These are phyloP conservation scores for Naganishia friedmannii DNA, from an alignment of 768 basidiomycete genomes.

Conservation along the genomic window DNA sequence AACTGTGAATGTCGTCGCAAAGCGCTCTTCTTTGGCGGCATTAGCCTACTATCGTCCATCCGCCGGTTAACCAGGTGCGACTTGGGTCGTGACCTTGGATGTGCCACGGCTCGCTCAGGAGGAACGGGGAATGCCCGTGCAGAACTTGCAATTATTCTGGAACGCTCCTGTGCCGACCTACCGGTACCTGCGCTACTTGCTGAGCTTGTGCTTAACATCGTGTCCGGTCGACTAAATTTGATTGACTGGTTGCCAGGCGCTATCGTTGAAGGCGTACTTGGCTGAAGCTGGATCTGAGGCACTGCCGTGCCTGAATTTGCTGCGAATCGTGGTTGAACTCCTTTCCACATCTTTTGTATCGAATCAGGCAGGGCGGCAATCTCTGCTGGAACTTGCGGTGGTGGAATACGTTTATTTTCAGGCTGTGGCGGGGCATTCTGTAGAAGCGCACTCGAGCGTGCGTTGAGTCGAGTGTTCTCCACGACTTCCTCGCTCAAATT, in stretches of 20 bases:
- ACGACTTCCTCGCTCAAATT: slow-evolving; percentile 5
- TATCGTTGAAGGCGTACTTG: slow-evolving; percentile 13
- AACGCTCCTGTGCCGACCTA: background rate
- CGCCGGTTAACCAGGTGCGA: background rate
- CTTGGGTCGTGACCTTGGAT: background rate
- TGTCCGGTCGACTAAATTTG: slow-evolving; percentile 3
- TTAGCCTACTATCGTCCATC: slow-evolving; percentile 12
- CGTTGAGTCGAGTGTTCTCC: slow-evolving; percentile 17
- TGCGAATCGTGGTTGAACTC: slow-evolving; percentile 10
- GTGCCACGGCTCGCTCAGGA: background rate
- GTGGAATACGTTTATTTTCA: background rate
- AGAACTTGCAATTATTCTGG: background rate
- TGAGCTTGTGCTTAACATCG: slow-evolving; percentile 8
- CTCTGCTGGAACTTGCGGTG: slow-evolving; percentile 9
- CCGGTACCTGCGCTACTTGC: background rate
- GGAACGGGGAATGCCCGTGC: slow-evolving; percentile 5
- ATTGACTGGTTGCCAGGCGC: slow-evolving; percentile 1
- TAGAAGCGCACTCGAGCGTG: background rate
- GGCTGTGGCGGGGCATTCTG: background rate
- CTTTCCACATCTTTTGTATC: slow-evolving; percentile 12
- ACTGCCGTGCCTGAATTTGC: background rate
- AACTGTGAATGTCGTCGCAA: slow-evolving; percentile 5
- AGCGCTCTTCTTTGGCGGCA: slow-evolving; percentile 21
- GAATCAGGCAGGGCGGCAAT: slow-evolving; percentile 8
- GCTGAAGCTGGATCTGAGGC: slow-evolving; percentile 14